Conservation (phyloP, 495 filamentous ascomycete genomes). For the Terfezia claveryi region DNA sequence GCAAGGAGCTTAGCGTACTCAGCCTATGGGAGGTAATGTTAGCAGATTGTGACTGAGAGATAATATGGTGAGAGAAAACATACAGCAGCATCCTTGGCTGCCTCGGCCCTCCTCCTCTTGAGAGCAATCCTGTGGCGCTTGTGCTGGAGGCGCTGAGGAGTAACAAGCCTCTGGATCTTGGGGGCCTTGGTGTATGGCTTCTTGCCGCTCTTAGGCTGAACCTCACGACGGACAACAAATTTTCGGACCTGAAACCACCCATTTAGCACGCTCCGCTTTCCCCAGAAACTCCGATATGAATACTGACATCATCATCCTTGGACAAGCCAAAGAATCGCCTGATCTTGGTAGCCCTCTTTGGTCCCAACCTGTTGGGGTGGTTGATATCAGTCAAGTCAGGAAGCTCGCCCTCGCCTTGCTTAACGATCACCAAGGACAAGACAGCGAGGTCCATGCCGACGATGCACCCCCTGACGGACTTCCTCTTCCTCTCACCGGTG, state of each 20-base stretch:
- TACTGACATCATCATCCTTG: constrained; percentile 99
- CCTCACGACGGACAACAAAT: constrained; percentile 97
- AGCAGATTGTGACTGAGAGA: constrained; percentile 19
- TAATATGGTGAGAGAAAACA: constrained; percentile 21
- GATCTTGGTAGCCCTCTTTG: constrained; percentile 99
- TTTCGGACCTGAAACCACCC: constrained; percentile 52
- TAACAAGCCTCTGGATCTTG: constrained; percentile 96
- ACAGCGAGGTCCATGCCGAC: constrained; percentile 86
- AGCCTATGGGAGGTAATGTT: constrained; percentile 30
- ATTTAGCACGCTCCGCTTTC: background rate
- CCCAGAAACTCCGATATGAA: constrained; percentile 23
- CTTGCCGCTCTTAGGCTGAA: constrained; percentile 82
- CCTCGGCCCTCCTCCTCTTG: constrained; percentile 89
- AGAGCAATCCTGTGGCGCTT: constrained; percentile 92
- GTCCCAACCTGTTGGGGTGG: constrained; percentile 92
- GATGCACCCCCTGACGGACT: constrained; percentile 94
- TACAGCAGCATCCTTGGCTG: constrained; percentile 96
- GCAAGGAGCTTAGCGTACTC: constrained; percentile 86
- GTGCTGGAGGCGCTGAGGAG: constrained; percentile 98
- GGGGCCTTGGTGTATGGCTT: constrained; percentile 97
- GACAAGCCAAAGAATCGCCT: constrained; percentile 91
- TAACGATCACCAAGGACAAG: constrained; percentile 78
- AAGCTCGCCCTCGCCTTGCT: constrained; percentile 85
- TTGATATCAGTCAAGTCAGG: constrained; percentile 91
- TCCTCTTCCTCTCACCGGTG: constrained; percentile 94